A percentile compares a stretch with the other conserved stretches of the same genome.
Evolutionary conservation across 768 basidiomycete genomes (phyloP).

Genomic region (Amanita jacksonii): DNA sequence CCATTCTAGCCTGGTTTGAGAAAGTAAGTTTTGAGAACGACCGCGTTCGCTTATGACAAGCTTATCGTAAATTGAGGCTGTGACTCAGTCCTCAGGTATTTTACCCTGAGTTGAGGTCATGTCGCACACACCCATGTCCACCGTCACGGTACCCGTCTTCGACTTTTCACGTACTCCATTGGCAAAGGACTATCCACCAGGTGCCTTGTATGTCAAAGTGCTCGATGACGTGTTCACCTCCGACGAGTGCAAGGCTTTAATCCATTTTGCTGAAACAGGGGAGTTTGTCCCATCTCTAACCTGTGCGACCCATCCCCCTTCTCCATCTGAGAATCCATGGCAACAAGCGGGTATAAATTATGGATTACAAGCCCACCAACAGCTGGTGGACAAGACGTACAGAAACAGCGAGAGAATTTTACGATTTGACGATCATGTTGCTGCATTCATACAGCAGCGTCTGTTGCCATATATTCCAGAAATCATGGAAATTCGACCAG

Average conservation of each 20-base stretch:
- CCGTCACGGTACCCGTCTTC: constrained; percentile 14
- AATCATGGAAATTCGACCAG: neutral
- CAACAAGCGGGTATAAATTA: neutral
- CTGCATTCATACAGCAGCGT: neutral
- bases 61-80: no score
- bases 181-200: constrained; percentile 18
- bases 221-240: constrained; percentile 31
- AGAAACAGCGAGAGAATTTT: neutral
- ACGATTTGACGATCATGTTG: neutral
- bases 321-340: constrained; percentile 10
- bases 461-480: neutral
- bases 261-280: constrained; percentile 24
- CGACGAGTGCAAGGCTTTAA: constrained; percentile 30
- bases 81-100: no score
- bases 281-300: no score
- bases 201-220: constrained; percentile 29
- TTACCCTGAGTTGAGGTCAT: no score
- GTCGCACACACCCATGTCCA: no score
- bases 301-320: no score
- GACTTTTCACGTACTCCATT: constrained; percentile 31
- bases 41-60: no score
- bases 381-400: neutral
- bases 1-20: no score
- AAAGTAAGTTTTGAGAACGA: no score
- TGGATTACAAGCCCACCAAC: neutral